Base-by-base conservation (phyloP, 2,329 filamentous ascomycete species). In the Colletotrichum limetticola region DNA sequence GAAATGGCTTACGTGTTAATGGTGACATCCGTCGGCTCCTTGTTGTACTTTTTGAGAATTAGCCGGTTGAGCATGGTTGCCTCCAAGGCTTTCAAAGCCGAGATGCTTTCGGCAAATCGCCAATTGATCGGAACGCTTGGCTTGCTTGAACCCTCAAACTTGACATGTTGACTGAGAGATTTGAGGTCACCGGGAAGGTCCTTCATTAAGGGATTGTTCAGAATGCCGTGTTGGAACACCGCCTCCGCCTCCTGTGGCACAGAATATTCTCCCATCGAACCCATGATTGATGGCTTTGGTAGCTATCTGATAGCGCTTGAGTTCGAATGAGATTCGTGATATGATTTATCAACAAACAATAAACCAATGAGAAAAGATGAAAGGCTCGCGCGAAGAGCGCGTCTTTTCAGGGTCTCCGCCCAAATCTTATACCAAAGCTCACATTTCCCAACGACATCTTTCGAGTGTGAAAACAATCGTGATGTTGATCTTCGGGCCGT, bases 121-220 rank as follows among this genome's bases (percentile, higher is more conserved):
- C 88, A 90, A 64, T 88, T 89, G 77, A 90, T 86, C 0, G 87
- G 86, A 11, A 89, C 82, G 57, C 80, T 85, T 0, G 87, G 87
- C 32, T 78, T 77, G 28, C 81, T 76, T 19, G 76, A 80, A 4
- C 87, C 87, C 28, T 83, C 81, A 68, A 87, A 88, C 0, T 75
- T 78, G 55, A 87, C 80, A 37, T 70, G 60, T 14, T 65, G 66
- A 8, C 42, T 61, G 9, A 73, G 71, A 26, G 28, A 57, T 7
- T 46, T 73, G 24, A 73, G 66, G 55, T 73, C 71, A 5, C 32
- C 16, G 2, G 71, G 46, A 6, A 73, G 7, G 8, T 71, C 55
- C 9, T 65, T 61, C 71, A 73, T 66, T n/a, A 73, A 28, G 1
- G 71, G 71, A 16, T 73, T 73, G 19, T 64, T 62, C 22, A 73